Percentiles rank a stretch among this genome's conserved stretches.
Conservation (phyloP, 169 alveolate species). For the Plasmodium reichenowi region DNA sequence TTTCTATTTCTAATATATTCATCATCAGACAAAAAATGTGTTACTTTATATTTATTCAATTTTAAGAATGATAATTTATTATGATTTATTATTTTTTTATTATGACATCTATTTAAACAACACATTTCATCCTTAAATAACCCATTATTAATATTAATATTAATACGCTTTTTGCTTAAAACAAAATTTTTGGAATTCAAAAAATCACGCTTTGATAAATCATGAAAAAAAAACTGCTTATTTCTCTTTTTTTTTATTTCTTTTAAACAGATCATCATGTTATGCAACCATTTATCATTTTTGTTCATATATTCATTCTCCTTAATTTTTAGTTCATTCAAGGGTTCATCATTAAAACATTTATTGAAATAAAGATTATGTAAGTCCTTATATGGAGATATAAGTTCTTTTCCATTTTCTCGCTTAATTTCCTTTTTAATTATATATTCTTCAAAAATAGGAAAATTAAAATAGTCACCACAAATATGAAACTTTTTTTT, state of each 20-base stretch:
- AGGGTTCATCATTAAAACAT: too few species aligned
- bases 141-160: too few species aligned
- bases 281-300: neutral
- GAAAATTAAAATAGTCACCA: constrained; percentile 32
- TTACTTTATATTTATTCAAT: neutral
- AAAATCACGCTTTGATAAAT: constrained; percentile 27
- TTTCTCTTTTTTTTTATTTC: constrained; percentile 38
- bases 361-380: too few species aligned
- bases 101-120: neutral
- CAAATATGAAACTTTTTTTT: too few species aligned
- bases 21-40: constrained; percentile 10
- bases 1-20: too few species aligned
- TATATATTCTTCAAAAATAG: constrained; percentile 50
- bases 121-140: neutral
- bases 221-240: constrained; percentile 19
- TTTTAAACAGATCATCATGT: neutral
- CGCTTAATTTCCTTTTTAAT: neutral
- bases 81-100: neutral
- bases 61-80: neutral
- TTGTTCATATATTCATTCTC: too few species aligned
- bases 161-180: too few species aligned
- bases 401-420: too few species aligned
- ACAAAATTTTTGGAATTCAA: constrained; percentile 29
- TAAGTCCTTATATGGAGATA: too few species aligned
- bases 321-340: too few species aligned